Conservation (phyloP, 140 eudicot genomes). For the Flaveria floridana region DNA sequence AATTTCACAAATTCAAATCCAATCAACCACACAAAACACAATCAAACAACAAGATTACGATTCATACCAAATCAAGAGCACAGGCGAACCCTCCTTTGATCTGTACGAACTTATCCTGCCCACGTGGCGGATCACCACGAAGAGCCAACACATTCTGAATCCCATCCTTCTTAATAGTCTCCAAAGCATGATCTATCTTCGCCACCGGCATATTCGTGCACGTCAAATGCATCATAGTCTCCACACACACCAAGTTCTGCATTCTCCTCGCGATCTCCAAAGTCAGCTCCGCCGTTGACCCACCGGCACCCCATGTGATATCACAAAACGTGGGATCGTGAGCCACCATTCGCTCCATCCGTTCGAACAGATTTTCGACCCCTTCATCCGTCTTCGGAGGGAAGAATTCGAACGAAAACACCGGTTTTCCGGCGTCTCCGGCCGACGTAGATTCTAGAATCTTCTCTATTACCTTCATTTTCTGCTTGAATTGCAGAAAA, state of each 20-base stretch:
- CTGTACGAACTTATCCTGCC: constrained; percentile 95
- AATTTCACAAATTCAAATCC: constrained; percentile 2
- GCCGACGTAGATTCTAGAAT: constrained; percentile 56
- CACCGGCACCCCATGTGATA: constrained; percentile 99
- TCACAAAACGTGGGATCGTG: constrained; percentile 92
- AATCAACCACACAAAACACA: background rate
- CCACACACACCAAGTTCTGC: constrained; percentile 97
- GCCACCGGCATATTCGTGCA: constrained; percentile 98
- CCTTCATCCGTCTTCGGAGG: constrained; percentile 99
- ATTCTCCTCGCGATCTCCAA: constrained; percentile 85
- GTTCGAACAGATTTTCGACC: constrained; percentile 81
- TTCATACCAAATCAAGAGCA: constrained; percentile 83
- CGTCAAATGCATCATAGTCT: constrained; percentile 97
- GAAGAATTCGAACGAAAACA: constrained; percentile 92
- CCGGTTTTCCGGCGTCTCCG: constrained; percentile 45
- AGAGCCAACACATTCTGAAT: constrained; percentile 93
- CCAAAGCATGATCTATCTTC: constrained; percentile 84
- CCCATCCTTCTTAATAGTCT: constrained; percentile 72
- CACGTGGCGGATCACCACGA: constrained; percentile 98
- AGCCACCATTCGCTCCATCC: constrained; percentile 96
- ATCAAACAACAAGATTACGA: background rate
- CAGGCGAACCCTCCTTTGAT: constrained; percentile 93
- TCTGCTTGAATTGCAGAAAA: constrained; percentile 21
- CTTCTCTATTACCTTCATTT: constrained; percentile 95
- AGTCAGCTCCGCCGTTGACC: constrained; percentile 92